Evolutionary conservation across 495 filamentous ascomycete species (phyloP), one percentile per base, ranked within the genome.

Genomic region (Tirmania nivea): DNA sequence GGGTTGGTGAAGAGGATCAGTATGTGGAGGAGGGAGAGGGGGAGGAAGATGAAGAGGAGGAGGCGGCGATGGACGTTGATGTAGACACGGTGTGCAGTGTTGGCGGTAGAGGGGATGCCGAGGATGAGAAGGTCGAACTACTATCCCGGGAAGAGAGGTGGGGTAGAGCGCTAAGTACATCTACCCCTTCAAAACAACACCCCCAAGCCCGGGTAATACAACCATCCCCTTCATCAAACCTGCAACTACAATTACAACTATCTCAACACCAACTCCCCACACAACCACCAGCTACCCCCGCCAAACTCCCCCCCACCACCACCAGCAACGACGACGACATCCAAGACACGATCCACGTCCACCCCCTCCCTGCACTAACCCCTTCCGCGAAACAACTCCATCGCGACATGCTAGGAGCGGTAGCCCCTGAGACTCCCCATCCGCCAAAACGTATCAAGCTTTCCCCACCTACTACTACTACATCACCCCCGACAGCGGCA

Each of bases 1-100:
- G 62, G 62, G 58, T 56, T 19, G 62, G 61, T 5, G 17, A 31
- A 0, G 2, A n/a, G n/a, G n/a, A n/a, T n/a, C 10, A n/a, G 36
- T 42, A 14, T 45, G 39, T 20, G 51, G 16, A 34, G 7, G 34
- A 37, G 34, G 51, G 8, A 14, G 49, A 50, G 49, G 25, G 20
- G 49, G 49, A 50, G 12, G 49, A 19, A 4, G 49, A 34, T 7
- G 16, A 50, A 14, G 49, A 9, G 3, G 49, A 16, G 49, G 25
- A 34, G 21, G 21, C 5, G 8, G 39, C 12, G 8, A 45, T 45
- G 39, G 39, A 45, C 14, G 2, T 45, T 14, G 39, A 19, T 14
- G 8, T 3, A 19, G 17, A 19, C 39, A 8, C 5, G 39, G 17
- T 45, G 39, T 8, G 8, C 5, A 19, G 8, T 45, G 39, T 2